phyloP scores from a whole-genome alignment of 2,329 filamentous ascomycete genomes.

The Fusarium fracticaudum region DNA sequence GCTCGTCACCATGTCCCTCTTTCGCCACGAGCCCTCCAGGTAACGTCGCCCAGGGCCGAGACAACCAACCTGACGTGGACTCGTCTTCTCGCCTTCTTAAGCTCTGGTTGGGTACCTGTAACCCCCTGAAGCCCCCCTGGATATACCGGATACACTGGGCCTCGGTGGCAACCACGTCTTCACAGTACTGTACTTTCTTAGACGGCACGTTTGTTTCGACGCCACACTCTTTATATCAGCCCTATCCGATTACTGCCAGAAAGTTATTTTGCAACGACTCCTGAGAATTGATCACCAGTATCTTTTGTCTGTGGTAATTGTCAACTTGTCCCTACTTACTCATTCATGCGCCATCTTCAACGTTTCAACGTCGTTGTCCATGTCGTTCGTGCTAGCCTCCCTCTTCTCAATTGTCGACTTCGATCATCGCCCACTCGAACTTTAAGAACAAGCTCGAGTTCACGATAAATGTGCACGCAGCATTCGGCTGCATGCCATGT shows the following conservation, averaged over 20 bases:
- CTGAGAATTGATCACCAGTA: not conserved
- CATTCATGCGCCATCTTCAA: not conserved
- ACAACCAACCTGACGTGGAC: constrained; percentile 31
- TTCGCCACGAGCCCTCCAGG: constrained; percentile 40
- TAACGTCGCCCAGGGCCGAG: constrained; percentile 34
- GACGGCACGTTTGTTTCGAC: constrained; percentile 18
- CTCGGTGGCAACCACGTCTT: constrained; percentile 37
- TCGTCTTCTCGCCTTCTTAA: constrained; percentile 28
- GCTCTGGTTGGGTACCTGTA: constrained; percentile 32
- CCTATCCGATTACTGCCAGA: constrained; percentile 34
- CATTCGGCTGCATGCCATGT: constrained; percentile 66
- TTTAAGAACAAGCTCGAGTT: constrained; percentile 38
- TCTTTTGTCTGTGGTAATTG: constrained; percentile 5
- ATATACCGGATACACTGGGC: constrained; percentile 18
- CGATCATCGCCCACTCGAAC: constrained; percentile 20
- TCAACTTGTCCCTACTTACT: constrained; percentile 2
- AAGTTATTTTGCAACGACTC: constrained; percentile 5
- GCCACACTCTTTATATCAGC: constrained; percentile 44
- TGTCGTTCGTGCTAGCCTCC: constrained; percentile 36
- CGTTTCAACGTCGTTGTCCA: constrained; percentile 29
- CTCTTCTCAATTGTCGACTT: constrained; percentile 22
- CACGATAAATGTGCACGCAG: constrained; percentile 68
- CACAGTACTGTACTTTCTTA: not conserved
- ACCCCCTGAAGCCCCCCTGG: constrained; percentile 26
- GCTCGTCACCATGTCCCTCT: constrained; percentile 35